Evolutionary conservation across 2,329 filamentous ascomycete species (phyloP).

Genomic region (Trichoderma atroviride): DNA sequence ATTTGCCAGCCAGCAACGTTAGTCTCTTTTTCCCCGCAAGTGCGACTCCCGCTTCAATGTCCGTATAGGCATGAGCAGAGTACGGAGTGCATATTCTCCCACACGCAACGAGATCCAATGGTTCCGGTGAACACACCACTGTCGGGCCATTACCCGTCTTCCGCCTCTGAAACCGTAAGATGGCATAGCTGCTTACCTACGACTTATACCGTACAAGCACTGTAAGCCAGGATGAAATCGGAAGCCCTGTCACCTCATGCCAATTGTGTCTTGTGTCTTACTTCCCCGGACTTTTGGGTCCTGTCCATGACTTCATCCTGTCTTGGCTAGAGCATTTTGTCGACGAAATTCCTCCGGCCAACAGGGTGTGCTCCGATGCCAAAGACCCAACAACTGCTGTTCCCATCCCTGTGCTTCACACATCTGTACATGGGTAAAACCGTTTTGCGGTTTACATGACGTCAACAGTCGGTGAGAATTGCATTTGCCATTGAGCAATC

Average conservation of each 20-base stretch:
- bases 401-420: neutral
- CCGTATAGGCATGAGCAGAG: neutral
- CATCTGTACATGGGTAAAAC: neutral
- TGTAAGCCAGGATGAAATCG: conserved; percentile 4
- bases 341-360: neutral
- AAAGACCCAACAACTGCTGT: neutral
- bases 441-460: conserved; percentile 4
- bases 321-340: neutral
- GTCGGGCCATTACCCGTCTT: conserved; percentile 3
- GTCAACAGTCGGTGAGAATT: conserved; percentile 22
- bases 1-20: conserved; percentile 3
- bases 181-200: neutral
- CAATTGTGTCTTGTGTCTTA: conserved; percentile 4
- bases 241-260: neutral
- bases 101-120: neutral
- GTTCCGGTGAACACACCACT: conserved; percentile 21
- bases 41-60: neutral
- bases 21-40: conserved; percentile 9
- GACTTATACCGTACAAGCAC: conserved; percentile 2
- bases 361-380: conserved; percentile 7
- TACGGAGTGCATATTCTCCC: neutral
- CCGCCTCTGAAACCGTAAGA: conserved; percentile 8
- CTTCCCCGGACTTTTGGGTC: conserved; percentile 19
- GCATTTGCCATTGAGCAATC: neutral
- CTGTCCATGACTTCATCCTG: conserved; percentile 24